Evolutionary conservation across 2,329 filamentous ascomycete genomes (phyloP).

Genomic region (Aspergillus intermedius): DNA sequence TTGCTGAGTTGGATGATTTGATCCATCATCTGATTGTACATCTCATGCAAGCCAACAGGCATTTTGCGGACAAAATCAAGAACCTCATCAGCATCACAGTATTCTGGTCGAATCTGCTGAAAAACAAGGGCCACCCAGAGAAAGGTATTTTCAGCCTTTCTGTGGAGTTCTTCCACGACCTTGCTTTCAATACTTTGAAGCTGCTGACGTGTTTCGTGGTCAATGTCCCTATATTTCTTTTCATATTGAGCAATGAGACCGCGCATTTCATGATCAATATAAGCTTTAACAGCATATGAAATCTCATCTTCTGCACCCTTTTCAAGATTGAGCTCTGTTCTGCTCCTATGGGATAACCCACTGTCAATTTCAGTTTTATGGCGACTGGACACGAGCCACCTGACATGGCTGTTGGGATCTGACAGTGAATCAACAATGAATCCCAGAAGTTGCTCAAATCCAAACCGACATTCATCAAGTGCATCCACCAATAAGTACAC

Average conservation of each 20-base stretch:
- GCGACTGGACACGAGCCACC: constrained; percentile 6
- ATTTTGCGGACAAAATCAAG: neutral
- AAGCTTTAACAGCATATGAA: no score
- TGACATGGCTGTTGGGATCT: no score
- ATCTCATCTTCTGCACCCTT: no score
- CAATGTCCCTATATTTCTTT: neutral
- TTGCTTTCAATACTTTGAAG: neutral
- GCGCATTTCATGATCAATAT: neutral
- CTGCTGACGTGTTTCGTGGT: neutral
- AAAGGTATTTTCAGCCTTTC: neutral
- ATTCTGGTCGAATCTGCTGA: neutral
- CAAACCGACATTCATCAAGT: constrained; percentile 2
- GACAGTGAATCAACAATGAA: no score
- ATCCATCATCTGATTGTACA: neutral
- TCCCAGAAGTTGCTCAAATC: neutral
- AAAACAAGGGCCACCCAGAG: constrained; percentile 1
- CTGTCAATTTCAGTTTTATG: no score
- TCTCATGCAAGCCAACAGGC: neutral
- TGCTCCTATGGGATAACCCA: no score
- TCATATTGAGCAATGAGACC: neutral
- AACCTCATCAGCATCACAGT: neutral
- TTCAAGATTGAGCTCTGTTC: no score
- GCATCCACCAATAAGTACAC: constrained; percentile 3
- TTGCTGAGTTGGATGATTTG: neutral
- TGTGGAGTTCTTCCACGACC: neutral